Base-by-base conservation (phyloP, 768 basidiomycete genomes). In the Pulveroboletus sp. region DNA sequence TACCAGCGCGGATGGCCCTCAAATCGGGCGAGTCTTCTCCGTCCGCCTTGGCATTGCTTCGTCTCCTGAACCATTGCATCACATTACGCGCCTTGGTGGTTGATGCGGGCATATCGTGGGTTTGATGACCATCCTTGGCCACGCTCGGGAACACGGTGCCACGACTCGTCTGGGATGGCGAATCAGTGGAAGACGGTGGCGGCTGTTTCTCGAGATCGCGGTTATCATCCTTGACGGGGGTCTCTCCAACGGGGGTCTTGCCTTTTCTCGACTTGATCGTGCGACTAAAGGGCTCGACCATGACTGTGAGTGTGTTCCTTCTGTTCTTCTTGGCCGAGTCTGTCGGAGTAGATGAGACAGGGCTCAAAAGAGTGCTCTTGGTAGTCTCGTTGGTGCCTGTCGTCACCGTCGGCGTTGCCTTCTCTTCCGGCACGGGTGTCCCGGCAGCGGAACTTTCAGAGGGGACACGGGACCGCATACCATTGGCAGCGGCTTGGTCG, bases 61-160 rank as follows among this genome's bases (percentile, higher is more conserved):
- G 80, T 47, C 78, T 79, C 67, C 88, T 77, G 80, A 99, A 98
- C 97, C 97, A 99, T 56, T 94, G 86, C 95, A 98, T 98, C 45
- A 99, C 97, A 63, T 87, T 92, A 67, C 84, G 84, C 5, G 95
- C 94, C 67, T 94, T 89, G 69, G 79, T 84, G n/a, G 90, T 81
- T 52, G 89, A 85, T 14, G 84, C 88, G 2, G 78, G 77, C 70
- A 85, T 71, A 34, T 74, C 75, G 37, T 58, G 61, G 24, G 60
- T 44, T 35, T 55, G 59, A 53, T 56, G 57, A 24, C 47, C 62
- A 6, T 62, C 61, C 46, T 67, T 67, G 23, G 50, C 42, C 48
- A 68, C 55, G 19, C 56, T 58, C 13, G 64, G 57, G 55, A 64
- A 58, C 36, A 63, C 49, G 14, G 63, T 45, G 10, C 57, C 59